Conservation (phyloP, 768 basidiomycete genomes). For the Suillus subaureus region DNA sequence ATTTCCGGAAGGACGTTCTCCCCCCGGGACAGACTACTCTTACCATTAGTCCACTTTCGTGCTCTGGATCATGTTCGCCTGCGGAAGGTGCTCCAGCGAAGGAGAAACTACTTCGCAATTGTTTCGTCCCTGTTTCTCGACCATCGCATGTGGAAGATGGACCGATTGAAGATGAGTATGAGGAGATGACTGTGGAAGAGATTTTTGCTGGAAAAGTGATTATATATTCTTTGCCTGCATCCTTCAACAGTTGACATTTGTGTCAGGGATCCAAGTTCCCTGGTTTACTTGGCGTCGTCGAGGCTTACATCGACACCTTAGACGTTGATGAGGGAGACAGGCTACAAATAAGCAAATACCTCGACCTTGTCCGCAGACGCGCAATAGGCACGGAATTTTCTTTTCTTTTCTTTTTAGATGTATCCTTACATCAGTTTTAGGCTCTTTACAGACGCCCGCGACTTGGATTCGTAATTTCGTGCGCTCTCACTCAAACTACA, state of each 20-base stretch:
- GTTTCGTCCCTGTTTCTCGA: constrained; percentile 55
- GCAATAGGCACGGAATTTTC: constrained; percentile 69
- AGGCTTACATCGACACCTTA: constrained; percentile 83
- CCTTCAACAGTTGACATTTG: constrained; percentile 5
- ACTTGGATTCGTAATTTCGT: constrained; percentile 95
- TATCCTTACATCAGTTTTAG: constrained; percentile 39
- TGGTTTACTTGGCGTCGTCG: constrained; percentile 79
- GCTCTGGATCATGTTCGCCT: constrained; percentile 43
- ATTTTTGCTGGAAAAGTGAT: constrained; percentile 91
- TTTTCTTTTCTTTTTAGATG: constrained; percentile 10
- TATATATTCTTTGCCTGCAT: constrained; percentile 10
- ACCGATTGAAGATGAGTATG: constrained; percentile 80
- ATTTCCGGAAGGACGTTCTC: constrained; percentile 87
- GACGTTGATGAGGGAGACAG: constrained; percentile 68
- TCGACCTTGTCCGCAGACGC: constrained; percentile 76
- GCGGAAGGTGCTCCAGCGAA: constrained; percentile 46
- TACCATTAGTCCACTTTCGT: constrained; percentile 44
- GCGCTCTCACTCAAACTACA: constrained; percentile 87
- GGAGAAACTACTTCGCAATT: constrained; percentile 70
- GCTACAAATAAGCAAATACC: constrained; percentile 69
- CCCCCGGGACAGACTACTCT: constrained; percentile 46
- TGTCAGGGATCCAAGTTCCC: constrained; percentile 66
- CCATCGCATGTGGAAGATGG: constrained; percentile 55
- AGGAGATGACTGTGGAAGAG: constrained; percentile 89
- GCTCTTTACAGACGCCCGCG: constrained; percentile 82